Conservation (phyloP, 148 eudicot genomes). For the Camellia granthamiana region DNA sequence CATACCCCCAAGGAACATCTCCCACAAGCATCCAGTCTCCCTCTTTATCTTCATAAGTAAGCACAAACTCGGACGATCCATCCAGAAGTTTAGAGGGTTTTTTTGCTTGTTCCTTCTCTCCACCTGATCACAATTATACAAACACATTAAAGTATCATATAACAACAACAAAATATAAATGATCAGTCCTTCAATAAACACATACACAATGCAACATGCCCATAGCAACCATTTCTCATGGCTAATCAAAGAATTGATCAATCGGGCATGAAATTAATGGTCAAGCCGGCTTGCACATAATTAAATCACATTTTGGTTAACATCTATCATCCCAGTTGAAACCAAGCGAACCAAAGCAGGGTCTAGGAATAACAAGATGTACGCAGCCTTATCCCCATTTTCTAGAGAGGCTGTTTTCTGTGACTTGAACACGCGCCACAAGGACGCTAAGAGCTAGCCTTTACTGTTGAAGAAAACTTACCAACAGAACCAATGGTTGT, state of each 20-base stretch:
- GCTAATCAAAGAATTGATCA: neutral
- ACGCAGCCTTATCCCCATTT: too few species aligned
- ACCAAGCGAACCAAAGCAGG: too few species aligned
- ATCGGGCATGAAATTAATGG: neutral
- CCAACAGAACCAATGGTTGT: slow-evolving; percentile 17
- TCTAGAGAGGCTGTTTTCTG: neutral
- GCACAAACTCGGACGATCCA: slow-evolving; percentile 57
- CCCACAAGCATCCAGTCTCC: slow-evolving; percentile 75
- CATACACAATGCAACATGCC: neutral
- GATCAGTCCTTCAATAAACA: neutral
- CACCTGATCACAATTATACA: slow-evolving; percentile 24
- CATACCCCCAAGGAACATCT: slow-evolving; percentile 67
- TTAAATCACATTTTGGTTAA: neutral
- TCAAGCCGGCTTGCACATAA: neutral
- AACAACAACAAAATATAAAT: neutral
- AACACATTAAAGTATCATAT: slow-evolving; percentile 4
- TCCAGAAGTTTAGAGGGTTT: slow-evolving; percentile 56
- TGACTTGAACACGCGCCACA: neutral
- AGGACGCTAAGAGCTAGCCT: neutral
- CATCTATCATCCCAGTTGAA: neutral
- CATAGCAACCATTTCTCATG: neutral
- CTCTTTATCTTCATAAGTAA: slow-evolving; percentile 64
- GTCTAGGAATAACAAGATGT: too few species aligned
- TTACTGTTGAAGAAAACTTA: slow-evolving; percentile 19
- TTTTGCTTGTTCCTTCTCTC: slow-evolving; percentile 31